Base-by-base conservation (phyloP, 257 asterid species). In the Capsicum baccatum region DNA sequence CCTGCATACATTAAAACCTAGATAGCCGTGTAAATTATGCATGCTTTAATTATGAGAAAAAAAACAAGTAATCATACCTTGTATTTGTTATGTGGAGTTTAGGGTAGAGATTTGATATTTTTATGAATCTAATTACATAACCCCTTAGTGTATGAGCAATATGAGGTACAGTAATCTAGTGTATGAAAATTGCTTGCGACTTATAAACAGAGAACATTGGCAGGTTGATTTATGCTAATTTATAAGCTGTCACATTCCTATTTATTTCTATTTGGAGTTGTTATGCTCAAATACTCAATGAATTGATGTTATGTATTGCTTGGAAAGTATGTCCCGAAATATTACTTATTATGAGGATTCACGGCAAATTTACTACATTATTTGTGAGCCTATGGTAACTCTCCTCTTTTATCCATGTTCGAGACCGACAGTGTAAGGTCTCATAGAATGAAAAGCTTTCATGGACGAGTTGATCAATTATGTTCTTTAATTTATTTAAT, bases 231-330 rank as follows among this genome's bases (percentile, higher is more conserved):
- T 69, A 35, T 5, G 15, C 33, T 42, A 59, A 33, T 26, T 26
- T 26, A 26, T 26, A 26, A 0, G 26, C 26, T 26, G 26, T 26
- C 26, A 26, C 57, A 42, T 19, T 70, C 37, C 79, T 19, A 74
- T 74, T 74, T 21, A 1, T 2, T 60, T 74, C 80, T 74, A 50
- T 74, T 50, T 74, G 62, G 60, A 13, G 81, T 12, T 88, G 87
- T 84, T 66, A 73, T 69, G 42, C 26, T 74, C 66, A 39, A 54
- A 21, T 33, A 14, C 82, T 55, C 76, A 42, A 26, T 19, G 10
- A 26, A 37, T 42, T 14, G 55, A 79, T 37, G 12, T 52, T 35
- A 71, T 7, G 7, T 52, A 37, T 79, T 82, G n/a, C 17, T 47
- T 5, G 57, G 58, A n/a, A n/a, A 44, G 82, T 79, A 37, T 68